phyloP scores from a whole-genome alignment of 2,329 filamentous ascomycete genomes.

The Hymenoscyphus albidus region DNA sequence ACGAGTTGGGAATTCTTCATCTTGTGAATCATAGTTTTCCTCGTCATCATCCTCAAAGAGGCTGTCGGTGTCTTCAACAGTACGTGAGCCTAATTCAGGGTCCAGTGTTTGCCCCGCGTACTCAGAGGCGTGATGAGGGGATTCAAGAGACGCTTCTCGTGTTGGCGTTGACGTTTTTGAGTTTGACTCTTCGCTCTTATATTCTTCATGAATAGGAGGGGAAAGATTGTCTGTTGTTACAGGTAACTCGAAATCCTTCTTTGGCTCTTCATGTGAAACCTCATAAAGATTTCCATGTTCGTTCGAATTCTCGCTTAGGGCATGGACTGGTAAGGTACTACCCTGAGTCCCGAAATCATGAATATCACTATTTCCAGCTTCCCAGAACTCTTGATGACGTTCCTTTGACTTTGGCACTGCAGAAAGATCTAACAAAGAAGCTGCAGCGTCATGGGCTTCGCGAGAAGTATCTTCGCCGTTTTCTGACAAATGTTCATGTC shows the following conservation, averaged over 20 bases:
- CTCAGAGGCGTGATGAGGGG: not conserved
- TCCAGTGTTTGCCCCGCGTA: not conserved
- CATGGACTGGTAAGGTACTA: not conserved
- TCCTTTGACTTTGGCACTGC: no score
- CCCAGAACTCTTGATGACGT: not conserved
- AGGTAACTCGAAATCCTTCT: not conserved
- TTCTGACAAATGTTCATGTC: not conserved
- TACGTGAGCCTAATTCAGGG: slow-evolving; percentile 12
- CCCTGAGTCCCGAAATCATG: not conserved
- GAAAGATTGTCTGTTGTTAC: not conserved
- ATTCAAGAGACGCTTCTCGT: not conserved
- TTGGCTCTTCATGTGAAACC: not conserved
- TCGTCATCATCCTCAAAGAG: slow-evolving; percentile 17
- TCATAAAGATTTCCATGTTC: not conserved
- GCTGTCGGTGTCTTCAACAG: slow-evolving; percentile 14
- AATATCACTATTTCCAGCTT: not conserved
- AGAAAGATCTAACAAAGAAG: no score
- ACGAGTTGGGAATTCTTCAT: not conserved
- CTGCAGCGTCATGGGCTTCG: no score
- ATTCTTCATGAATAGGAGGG: not conserved
- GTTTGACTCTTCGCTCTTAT: not conserved
- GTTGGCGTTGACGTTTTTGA: not conserved
- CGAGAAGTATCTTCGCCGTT: not conserved
- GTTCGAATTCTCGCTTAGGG: no score
- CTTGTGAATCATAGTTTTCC: slow-evolving; percentile 7